phyloP scores from a whole-genome alignment of 2,329 filamentous ascomycete genomes.

The Fusarium sambucinum region DNA sequence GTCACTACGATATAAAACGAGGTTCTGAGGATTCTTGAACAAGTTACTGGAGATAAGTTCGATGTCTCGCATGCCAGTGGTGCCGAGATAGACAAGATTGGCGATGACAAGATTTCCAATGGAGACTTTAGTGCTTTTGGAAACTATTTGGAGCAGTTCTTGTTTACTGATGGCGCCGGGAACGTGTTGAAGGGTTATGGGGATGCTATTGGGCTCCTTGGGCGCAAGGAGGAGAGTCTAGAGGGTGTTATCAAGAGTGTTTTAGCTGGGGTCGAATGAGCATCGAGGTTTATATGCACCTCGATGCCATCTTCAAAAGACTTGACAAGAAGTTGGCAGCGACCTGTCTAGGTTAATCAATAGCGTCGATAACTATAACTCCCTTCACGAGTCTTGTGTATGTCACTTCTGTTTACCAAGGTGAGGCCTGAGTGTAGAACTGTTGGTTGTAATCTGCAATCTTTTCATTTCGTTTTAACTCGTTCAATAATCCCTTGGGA shows the following conservation, averaged over 20 bases:
- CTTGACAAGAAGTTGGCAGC: background rate
- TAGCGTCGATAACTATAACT: background rate
- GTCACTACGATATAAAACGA: conserved; percentile 16
- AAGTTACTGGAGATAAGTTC: conserved; percentile 12
- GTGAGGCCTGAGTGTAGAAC: too few species aligned
- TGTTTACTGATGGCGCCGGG: conserved; percentile 8
- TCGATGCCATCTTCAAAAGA: background rate
- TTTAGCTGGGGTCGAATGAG: background rate
- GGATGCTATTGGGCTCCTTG: conserved; percentile 10
- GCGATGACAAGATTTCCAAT: conserved; percentile 14
- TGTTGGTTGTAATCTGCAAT: background rate
- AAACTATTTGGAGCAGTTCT: conserved; percentile 13
- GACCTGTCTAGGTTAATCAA: background rate
- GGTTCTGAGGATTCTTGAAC: background rate
- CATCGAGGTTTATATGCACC: background rate
- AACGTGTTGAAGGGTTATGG: background rate
- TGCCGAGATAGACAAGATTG: conserved; percentile 4
- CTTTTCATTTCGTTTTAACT: background rate
- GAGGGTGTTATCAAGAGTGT: conserved; percentile 8
- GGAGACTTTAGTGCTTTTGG: conserved; percentile 23
- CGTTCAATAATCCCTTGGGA: background rate
- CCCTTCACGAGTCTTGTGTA: rapidly evolving
- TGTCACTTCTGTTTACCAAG: background rate
- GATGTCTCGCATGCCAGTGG: background rate
- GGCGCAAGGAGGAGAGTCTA: background rate